phyloP scores from a whole-genome alignment of 116 monocot species.

The Trichopus zeylanicus region DNA sequence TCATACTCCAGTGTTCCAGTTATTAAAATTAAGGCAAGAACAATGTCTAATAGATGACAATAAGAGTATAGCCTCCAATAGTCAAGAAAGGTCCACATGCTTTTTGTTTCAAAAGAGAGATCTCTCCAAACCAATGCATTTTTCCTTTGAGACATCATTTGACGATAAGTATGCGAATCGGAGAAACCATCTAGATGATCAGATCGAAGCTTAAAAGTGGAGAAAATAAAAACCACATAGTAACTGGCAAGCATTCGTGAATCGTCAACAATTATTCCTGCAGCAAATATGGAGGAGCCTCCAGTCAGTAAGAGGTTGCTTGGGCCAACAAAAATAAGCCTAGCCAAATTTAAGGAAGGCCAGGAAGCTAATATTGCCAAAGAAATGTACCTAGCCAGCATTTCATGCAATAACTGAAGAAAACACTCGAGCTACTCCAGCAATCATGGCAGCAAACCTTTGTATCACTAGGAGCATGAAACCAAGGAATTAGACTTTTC shows the following conservation, averaged over 20 bases:
- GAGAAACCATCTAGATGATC: constrained; percentile 67
- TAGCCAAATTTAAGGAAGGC: neutral
- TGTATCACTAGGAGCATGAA: constrained; percentile 14
- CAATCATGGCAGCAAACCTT: constrained; percentile 72
- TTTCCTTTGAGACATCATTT: constrained; percentile 74
- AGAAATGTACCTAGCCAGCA: constrained; percentile 84
- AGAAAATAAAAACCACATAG: constrained; percentile 80
- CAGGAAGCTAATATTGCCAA: neutral
- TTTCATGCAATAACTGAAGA: constrained; percentile 72
- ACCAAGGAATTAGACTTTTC: constrained; percentile 70
- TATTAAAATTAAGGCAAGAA: constrained; percentile 78
- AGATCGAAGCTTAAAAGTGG: constrained; percentile 84
- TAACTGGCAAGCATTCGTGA: constrained; percentile 82
- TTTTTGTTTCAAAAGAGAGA: constrained; percentile 95
- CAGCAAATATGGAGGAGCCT: constrained; percentile 8
- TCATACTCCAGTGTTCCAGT: constrained; percentile 98
- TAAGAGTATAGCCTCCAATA: constrained; percentile 75
- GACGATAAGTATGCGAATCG: constrained; percentile 50
- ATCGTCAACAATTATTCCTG: constrained; percentile 90
- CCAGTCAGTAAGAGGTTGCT: neutral
- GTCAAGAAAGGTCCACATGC: constrained; percentile 94
- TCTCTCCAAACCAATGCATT: constrained; percentile 83
- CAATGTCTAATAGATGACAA: constrained; percentile 94
- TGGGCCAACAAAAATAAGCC: neutral
- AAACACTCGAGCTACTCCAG: constrained; percentile 63